A percentile compares a stretch with the other conserved stretches of the same genome.
Evolutionary conservation across 306 rosid species (phyloP).

Genomic region (Malus orientalis): DNA sequence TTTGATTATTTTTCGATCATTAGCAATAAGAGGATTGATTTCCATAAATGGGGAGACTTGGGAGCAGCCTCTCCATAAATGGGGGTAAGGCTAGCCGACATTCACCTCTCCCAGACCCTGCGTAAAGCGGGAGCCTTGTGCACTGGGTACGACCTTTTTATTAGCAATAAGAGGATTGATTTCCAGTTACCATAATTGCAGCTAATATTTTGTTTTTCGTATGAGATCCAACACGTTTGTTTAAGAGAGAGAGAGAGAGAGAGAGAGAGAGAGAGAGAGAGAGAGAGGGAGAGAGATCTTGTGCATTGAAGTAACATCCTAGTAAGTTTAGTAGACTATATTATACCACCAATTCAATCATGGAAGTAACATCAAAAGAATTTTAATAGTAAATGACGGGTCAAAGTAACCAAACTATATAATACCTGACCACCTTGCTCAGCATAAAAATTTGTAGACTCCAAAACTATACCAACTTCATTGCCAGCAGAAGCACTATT

Average conservation of each 20-base stretch:
- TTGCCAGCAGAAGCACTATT: slow-evolving; percentile 45
- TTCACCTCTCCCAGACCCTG: too few species aligned
- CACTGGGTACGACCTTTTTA: too few species aligned
- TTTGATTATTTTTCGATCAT: neutral
- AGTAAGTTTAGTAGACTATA: neutral
- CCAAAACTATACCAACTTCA: slow-evolving; percentile 73
- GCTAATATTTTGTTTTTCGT: neutral
- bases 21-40: neutral
- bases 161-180: neutral
- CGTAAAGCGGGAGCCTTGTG: too few species aligned
- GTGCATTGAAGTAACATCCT: neutral
- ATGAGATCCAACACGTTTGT: neutral
- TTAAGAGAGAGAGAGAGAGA: too few species aligned
- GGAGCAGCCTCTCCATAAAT: too few species aligned
- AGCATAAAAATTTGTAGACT: slow-evolving; percentile 93
- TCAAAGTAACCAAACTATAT: neutral
- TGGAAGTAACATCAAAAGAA: neutral
- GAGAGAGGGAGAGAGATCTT: neutral
- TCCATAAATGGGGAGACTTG: neutral
- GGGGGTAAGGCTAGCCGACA: too few species aligned
- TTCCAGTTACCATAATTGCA: neutral
- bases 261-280: too few species aligned
- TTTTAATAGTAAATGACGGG: neutral
- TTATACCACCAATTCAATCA: neutral
- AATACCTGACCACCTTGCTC: slow-evolving; percentile 99